A percentile compares a stretch with the other conserved stretches of the same genome.
phyloP scores from a whole-genome alignment of 106 monocot genomes.

The Triglochin maritima region DNA sequence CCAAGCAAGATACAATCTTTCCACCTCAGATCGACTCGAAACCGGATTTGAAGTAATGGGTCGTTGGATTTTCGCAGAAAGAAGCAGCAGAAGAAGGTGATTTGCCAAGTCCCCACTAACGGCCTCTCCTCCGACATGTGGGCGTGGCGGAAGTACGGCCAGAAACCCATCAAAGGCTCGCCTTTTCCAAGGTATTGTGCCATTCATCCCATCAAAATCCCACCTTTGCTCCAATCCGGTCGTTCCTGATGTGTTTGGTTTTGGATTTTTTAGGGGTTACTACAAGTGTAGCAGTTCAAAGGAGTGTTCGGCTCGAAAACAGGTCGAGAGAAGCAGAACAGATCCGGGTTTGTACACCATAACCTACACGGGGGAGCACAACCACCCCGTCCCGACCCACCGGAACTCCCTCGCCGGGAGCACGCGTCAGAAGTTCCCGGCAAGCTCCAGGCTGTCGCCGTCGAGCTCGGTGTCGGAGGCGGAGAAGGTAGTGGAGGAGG shows the following conservation, averaged over 20 bases:
- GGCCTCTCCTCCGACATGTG: conserved; percentile 60
- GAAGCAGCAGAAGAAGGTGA: conserved; percentile 73
- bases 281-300: conserved; percentile 90
- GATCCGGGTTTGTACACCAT: conserved; percentile 30
- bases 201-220: neutral
- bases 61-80: conserved; percentile 26
- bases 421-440: conserved; percentile 17
- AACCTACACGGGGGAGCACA: conserved; percentile 57
- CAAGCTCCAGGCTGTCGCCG: neutral
- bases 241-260: neutral
- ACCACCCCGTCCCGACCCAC: conserved; percentile 40
- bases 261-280: conserved; percentile 44
- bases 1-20: neutral
- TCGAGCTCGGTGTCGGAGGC: conserved; percentile 9
- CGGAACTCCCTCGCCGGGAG: conserved; percentile 27
- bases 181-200: conserved; percentile 60
- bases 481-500: conserved; percentile 7
- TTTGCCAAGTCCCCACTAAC: conserved; percentile 62
- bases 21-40: neutral
- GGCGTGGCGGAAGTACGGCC: conserved; percentile 94
- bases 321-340: conserved; percentile 39
- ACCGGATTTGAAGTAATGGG: neutral
- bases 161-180: conserved; percentile 94
- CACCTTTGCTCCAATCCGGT: neutral
- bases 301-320: conserved; percentile 66